These are phyloP conservation scores for Tillandsia fasciculata DNA, from an alignment of 176 grass and related monocot genomes.

Conservation along the genomic window DNA sequence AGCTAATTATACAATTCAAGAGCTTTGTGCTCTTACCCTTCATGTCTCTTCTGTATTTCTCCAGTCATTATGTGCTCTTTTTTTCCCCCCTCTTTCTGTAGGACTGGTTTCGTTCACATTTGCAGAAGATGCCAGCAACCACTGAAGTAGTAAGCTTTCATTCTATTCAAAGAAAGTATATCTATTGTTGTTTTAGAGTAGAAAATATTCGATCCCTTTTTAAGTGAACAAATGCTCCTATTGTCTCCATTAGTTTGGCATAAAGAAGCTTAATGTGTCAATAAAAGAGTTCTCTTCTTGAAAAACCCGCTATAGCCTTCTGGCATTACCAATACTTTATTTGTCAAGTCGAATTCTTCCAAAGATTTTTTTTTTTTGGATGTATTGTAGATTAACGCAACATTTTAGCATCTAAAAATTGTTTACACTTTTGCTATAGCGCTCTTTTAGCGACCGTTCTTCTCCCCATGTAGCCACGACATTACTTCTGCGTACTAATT, in stretches of 20 bases:
- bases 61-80: not conserved
- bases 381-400: not conserved
- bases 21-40: constrained; percentile 4
- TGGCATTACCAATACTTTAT: no score
- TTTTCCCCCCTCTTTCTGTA: constrained; percentile 16
- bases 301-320: no score
- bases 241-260: not conserved
- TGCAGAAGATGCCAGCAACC: constrained; percentile 18
- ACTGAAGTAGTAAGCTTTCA: constrained; percentile 34
- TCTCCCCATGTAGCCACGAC: not conserved
- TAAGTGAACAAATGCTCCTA: no score
- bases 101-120: constrained; percentile 39
- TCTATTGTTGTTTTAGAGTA: not conserved
- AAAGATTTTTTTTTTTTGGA: no score
- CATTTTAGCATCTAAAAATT: not conserved
- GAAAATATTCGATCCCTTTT: no score
- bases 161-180: constrained; percentile 1
- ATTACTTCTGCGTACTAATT: not conserved
- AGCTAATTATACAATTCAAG: not conserved
- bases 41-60: constrained; percentile 5
- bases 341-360: no score
- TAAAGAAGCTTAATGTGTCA: not conserved
- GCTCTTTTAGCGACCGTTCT: not conserved
- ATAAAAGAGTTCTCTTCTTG: no score
- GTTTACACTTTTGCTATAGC: not conserved